These are phyloP conservation scores for Rutstroemia sydowiana DNA, from an alignment of 2,329 filamentous ascomycete species.

Conservation along the genomic window DNA sequence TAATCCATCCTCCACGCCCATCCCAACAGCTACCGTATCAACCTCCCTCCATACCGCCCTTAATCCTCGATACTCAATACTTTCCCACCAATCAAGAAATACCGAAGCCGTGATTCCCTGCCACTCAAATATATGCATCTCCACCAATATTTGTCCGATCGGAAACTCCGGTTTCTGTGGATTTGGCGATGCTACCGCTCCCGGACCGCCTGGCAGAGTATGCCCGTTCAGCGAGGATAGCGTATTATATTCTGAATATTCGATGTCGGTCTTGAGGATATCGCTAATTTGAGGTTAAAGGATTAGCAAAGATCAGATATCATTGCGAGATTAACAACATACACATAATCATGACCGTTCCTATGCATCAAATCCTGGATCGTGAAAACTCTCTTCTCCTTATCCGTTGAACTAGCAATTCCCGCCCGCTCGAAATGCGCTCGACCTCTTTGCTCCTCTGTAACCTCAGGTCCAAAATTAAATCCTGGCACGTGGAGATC, in stretches of 20 bases:
- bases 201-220: slow-evolving; percentile 1
- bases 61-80: slow-evolving; percentile 25
- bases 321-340: neutral
- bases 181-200: neutral
- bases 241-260: slow-evolving; percentile 32
- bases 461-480: slow-evolving; percentile 29
- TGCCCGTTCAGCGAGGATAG: slow-evolving; percentile 22
- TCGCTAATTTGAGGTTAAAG: slow-evolving; percentile 24
- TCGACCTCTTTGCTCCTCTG: slow-evolving; percentile 11
- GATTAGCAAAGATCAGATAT: slow-evolving; percentile 9
- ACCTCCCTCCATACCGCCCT: slow-evolving; percentile 24
- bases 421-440: slow-evolving; percentile 32
- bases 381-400: slow-evolving; percentile 23
- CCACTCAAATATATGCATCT: slow-evolving; percentile 21
- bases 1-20: slow-evolving; percentile 16
- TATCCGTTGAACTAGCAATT: slow-evolving; percentile 28
- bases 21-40: slow-evolving; percentile 22
- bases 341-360: slow-evolving; percentile 33
- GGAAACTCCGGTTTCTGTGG: slow-evolving; percentile 18
- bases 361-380: slow-evolving; percentile 33
- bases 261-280: slow-evolving; percentile 35
- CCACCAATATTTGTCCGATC: slow-evolving; percentile 23
- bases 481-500: slow-evolving; percentile 28
- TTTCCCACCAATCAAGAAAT: slow-evolving; percentile 28
- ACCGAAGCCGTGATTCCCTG: slow-evolving; percentile 15